Percentiles rank a stretch among this genome's conserved stretches.
phyloP scores from a whole-genome alignment of 2,329 filamentous ascomycete genomes.

The Cladosporium oxysporum region DNA sequence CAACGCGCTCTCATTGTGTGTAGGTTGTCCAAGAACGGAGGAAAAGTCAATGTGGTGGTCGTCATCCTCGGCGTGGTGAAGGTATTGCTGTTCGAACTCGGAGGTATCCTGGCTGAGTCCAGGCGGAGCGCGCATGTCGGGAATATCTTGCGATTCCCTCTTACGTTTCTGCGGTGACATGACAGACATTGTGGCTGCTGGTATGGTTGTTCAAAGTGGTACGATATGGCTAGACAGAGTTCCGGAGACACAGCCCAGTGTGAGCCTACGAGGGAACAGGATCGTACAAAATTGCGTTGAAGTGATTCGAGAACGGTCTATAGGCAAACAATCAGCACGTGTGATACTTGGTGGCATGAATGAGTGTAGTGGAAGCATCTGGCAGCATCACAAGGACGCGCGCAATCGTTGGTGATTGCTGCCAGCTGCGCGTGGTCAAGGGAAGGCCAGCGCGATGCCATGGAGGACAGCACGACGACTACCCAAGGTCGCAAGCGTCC shows the following conservation, averaged over 20 bases:
- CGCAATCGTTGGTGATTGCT: neutral
- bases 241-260: neutral
- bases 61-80: conserved; percentile 42
- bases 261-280: neutral
- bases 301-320: conserved; percentile 1
- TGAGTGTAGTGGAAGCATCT: neutral
- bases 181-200: conserved; percentile 11
- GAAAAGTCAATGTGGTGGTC: conserved; percentile 48
- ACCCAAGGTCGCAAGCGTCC: neutral
- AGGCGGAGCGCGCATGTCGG: conserved; percentile 39
- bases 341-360: neutral
- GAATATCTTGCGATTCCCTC: conserved; percentile 49
- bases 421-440: neutral
- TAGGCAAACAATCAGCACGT: conserved; percentile 1
- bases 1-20: conserved; percentile 11
- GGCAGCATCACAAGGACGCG: neutral
- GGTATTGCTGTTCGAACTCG: conserved; percentile 38
- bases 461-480: neutral
- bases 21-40: conserved; percentile 35
- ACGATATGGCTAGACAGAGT: neutral
- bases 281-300: neutral
- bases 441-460: neutral
- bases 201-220: neutral
- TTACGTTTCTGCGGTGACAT: conserved; percentile 43
- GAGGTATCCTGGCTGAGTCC: conserved; percentile 26